Percentiles rank a stretch among this genome's conserved stretches.
Evolutionary conservation across 2,329 filamentous ascomycete genomes (phyloP).

Genomic region (Trichoderma aggressivum): DNA sequence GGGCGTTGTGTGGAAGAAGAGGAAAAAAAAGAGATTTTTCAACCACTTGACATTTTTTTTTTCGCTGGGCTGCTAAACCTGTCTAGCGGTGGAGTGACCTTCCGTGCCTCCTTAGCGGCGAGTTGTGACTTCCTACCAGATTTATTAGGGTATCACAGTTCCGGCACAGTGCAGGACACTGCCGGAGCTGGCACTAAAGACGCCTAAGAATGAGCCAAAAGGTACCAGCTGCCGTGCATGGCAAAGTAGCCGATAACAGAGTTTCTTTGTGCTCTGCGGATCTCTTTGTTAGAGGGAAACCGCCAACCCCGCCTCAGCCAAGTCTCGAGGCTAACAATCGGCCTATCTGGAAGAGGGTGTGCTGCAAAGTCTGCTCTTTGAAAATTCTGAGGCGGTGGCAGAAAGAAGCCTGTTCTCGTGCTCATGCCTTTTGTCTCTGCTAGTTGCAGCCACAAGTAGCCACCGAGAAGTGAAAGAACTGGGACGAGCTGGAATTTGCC

Average conservation of each 20-base stretch:
- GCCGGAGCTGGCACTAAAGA: background rate
- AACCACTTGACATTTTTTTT: constrained; percentile 33
- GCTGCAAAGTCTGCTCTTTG: constrained; percentile 15
- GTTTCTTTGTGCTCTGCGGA: no score
- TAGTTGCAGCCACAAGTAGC: background rate
- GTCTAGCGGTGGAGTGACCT: constrained; percentile 27
- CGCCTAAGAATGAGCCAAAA: background rate
- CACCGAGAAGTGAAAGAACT: background rate
- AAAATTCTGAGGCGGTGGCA: background rate
- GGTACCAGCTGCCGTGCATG: background rate
- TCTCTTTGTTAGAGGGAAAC: background rate
- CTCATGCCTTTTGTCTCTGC: constrained; percentile 1
- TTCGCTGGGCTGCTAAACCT: constrained; percentile 22
- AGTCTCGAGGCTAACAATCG: background rate
- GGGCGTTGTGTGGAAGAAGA: constrained; percentile 45
- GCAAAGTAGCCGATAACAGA: constrained; percentile 4
- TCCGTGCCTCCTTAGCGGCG: constrained; percentile 19
- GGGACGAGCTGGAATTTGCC: background rate
- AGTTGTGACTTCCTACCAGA: constrained; percentile 19
- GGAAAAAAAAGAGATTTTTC: constrained; percentile 40
- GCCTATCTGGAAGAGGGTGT: constrained; percentile 8
- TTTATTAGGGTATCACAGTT: constrained; percentile 19
- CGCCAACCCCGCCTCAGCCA: constrained; percentile 7
- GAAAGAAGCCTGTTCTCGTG: background rate
- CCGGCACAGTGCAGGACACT: constrained; percentile 8